Conservation (phyloP, 2,329 filamentous ascomycete genomes). For the Xylariaceae sp. region DNA sequence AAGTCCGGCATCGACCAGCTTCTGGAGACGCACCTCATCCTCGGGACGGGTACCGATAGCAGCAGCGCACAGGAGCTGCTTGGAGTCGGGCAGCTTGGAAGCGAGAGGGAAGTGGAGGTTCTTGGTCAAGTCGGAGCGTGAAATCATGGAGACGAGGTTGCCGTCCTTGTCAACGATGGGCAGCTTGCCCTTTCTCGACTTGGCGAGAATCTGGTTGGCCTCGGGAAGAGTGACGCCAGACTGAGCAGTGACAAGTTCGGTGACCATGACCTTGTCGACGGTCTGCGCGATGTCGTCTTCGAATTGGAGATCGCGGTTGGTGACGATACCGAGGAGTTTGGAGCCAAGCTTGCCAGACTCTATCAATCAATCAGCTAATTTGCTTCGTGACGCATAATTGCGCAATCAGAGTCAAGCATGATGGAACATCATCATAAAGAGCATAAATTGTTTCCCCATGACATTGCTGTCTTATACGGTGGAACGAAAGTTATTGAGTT, state of each 20-base stretch:
- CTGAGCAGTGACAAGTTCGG: slow-evolving; percentile 83
- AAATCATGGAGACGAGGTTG: slow-evolving; percentile 89
- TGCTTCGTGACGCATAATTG: slow-evolving; percentile 12
- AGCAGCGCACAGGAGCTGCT: slow-evolving; percentile 94
- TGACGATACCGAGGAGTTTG: slow-evolving; percentile 95
- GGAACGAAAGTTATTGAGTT: slow-evolving; percentile 99
- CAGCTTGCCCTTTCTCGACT: slow-evolving; percentile 98
- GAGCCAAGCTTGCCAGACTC: slow-evolving; percentile 91
- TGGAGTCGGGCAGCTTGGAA: slow-evolving; percentile 93
- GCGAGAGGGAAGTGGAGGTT: slow-evolving; percentile 96
- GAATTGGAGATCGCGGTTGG: slow-evolving; percentile 97
- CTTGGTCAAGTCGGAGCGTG: slow-evolving; percentile 95
- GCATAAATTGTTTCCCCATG: slow-evolving; percentile 70
- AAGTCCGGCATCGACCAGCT: slow-evolving; percentile 89
- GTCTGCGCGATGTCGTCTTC: slow-evolving; percentile 70
- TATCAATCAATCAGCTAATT: slow-evolving; percentile 47
- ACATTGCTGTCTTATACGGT: slow-evolving; percentile 86
- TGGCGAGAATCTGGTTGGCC: slow-evolving; percentile 88
- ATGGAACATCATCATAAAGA: slow-evolving; percentile 42
- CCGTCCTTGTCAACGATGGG: slow-evolving; percentile 82
- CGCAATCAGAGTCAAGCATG: neutral
- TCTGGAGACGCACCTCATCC: slow-evolving; percentile 81
- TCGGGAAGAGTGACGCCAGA: slow-evolving; percentile 80
- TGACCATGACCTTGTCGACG: slow-evolving; percentile 92
- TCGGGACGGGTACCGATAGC: slow-evolving; percentile 93